Evolutionary conservation across 2,329 filamentous ascomycete genomes (phyloP).

Genomic region (Lasiodiplodia sp.): DNA sequence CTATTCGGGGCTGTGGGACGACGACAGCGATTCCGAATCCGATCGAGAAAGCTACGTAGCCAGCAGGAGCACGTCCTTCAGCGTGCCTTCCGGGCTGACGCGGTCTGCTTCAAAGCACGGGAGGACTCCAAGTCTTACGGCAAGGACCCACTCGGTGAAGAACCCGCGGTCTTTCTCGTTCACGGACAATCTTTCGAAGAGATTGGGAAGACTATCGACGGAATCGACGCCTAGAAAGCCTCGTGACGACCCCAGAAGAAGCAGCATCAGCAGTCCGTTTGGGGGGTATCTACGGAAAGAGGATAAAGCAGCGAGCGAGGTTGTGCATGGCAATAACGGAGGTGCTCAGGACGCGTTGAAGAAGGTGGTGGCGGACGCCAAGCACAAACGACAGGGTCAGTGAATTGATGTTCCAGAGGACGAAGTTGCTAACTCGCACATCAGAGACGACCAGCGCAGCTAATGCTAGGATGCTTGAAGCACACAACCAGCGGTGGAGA

Average conservation of each 20-base stretch:
- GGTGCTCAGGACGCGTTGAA: slow-evolving; percentile 51
- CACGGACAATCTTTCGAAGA: slow-evolving; percentile 23
- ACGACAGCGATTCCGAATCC: slow-evolving; percentile 47
- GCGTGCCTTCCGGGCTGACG: not conserved
- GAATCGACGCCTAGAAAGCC: slow-evolving; percentile 14
- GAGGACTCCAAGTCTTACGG: slow-evolving; percentile 8
- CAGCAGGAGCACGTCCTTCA: slow-evolving; percentile 33
- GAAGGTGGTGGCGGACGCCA: slow-evolving; percentile 44
- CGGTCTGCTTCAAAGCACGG: slow-evolving; percentile 8
- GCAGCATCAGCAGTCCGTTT: slow-evolving; percentile 43
- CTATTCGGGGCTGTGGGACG: slow-evolving; percentile 55
- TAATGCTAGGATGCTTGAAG: slow-evolving; percentile 36
- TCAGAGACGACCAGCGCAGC: slow-evolving; percentile 20
- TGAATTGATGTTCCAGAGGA: not conserved
- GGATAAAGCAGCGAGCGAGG: slow-evolving; percentile 3
- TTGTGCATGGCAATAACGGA: slow-evolving; percentile 31
- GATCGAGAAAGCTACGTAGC: slow-evolving; percentile 29
- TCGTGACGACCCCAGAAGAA: slow-evolving; percentile 35
- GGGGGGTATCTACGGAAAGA: slow-evolving; percentile 30
- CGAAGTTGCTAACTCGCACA: not conserved
- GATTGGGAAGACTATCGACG: slow-evolving; percentile 16
- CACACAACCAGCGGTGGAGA: slow-evolving; percentile 56
- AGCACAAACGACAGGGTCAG: slow-evolving; percentile 25
- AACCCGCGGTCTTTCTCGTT: slow-evolving; percentile 25
- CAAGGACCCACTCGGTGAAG: slow-evolving; percentile 17